Percentiles rank a stretch among this genome's conserved stretches.
Conservation (phyloP, 495 filamentous ascomycete species). For the Aspergillus biplanus region DNA sequence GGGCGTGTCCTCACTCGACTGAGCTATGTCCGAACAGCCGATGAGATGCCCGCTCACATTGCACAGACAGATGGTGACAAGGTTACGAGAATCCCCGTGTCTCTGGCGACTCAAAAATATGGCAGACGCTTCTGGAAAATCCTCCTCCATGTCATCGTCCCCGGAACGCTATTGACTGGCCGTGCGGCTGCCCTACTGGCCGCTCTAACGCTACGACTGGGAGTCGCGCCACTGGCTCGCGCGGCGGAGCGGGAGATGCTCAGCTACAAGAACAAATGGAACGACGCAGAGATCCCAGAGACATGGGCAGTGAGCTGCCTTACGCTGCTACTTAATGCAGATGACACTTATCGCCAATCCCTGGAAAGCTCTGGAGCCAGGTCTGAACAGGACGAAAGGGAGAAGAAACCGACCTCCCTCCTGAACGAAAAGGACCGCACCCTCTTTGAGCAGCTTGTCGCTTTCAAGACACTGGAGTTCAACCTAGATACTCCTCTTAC, state of each 20-base stretch:
- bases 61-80: constrained; percentile 25
- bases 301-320: constrained; percentile 50
- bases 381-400: neutral
- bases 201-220: constrained; percentile 47
- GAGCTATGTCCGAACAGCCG: constrained; percentile 40
- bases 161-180: constrained; percentile 44
- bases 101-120: constrained; percentile 34
- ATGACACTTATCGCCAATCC: constrained; percentile 34
- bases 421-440: constrained; percentile 33
- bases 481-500: constrained; percentile 43
- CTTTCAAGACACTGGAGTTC: constrained; percentile 49
- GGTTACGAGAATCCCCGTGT: constrained; percentile 41
- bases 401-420: constrained; percentile 18
- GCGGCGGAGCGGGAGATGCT: constrained; percentile 43
- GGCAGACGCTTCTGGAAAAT: constrained; percentile 45
- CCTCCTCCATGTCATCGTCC: constrained; percentile 45
- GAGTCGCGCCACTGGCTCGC: constrained; percentile 39
- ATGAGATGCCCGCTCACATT: constrained; percentile 46
- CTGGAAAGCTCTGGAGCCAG: neutral
- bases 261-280: constrained; percentile 41
- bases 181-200: constrained; percentile 49
- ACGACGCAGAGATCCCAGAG: constrained; percentile 46
- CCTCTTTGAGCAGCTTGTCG: constrained; percentile 46
- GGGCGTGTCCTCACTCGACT: constrained; percentile 46
- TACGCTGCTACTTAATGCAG: constrained; percentile 45